Evolutionary conservation across 139 green algal genomes (phyloP).

Genomic region (Chlorella sp.): DNA sequence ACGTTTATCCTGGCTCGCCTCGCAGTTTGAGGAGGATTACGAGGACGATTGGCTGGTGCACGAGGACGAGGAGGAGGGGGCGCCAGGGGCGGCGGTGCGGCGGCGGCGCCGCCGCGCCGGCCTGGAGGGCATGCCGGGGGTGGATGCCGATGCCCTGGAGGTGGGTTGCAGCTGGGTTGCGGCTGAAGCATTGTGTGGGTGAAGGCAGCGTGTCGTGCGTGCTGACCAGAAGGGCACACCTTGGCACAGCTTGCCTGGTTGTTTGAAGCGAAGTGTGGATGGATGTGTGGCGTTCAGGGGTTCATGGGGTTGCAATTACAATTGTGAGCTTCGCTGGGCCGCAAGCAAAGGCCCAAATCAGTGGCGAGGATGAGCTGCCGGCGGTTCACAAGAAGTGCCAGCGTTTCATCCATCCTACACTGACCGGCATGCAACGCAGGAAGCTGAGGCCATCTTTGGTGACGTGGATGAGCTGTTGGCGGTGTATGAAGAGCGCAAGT

Average conservation of each 20-base stretch:
- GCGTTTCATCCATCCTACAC: too few species aligned
- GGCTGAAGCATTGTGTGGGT: too few species aligned
- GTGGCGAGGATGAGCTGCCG: too few species aligned
- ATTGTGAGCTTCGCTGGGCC: neutral
- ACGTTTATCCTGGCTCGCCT: too few species aligned
- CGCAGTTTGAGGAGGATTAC: constrained; percentile 63
- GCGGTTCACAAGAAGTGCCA: too few species aligned
- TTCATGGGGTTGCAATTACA: neutral
- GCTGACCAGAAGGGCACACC: too few species aligned
- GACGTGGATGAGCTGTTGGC: constrained; percentile 73
- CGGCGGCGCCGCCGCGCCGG: constrained; percentile 18
- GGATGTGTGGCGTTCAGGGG: too few species aligned
- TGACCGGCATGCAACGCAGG: too few species aligned
- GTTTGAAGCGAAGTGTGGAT: too few species aligned
- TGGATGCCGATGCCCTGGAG: constrained; percentile 59
- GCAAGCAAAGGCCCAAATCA: too few species aligned
- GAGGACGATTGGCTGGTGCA: constrained; percentile 91
- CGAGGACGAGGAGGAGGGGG: constrained; percentile 66
- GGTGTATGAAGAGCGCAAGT: constrained; percentile 49
- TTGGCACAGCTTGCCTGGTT: neutral
- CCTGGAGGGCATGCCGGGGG: constrained; percentile 23
- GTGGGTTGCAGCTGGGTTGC: too few species aligned
- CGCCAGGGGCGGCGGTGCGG: constrained; percentile 2
- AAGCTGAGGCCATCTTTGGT: constrained; percentile 88
- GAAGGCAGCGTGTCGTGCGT: too few species aligned